Evolutionary conservation across 2,329 filamentous ascomycete genomes (phyloP).

Genomic region (Cladosporium velox): DNA sequence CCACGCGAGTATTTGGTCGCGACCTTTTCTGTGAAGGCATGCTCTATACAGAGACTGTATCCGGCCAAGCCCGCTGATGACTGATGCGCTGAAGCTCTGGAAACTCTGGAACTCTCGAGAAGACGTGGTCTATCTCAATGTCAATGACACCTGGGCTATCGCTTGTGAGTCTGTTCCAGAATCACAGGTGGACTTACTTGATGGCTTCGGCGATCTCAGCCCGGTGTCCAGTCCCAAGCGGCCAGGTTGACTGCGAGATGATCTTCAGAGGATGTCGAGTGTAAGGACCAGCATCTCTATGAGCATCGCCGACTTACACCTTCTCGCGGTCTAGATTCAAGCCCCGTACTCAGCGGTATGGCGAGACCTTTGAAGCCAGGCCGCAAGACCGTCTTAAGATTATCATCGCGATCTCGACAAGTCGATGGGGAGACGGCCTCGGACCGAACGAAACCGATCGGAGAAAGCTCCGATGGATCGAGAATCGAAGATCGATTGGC

Average conservation of each 20-base stretch:
- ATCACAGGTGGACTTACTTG: not conserved
- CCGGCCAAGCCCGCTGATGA: not conserved
- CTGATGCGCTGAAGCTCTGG: not conserved
- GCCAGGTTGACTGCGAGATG: not conserved
- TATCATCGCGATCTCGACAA: not conserved
- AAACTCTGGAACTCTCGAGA: not conserved
- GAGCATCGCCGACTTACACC: not conserved
- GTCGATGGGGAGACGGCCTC: not conserved
- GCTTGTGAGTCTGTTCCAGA: not conserved
- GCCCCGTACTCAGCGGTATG: not conserved
- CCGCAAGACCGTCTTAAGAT: not conserved
- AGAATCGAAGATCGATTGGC: not conserved
- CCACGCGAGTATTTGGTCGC: not conserved
- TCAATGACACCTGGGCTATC: too few species aligned
- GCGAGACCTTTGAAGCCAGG: too few species aligned
- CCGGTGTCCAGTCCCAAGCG: not conserved
- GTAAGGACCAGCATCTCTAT: not conserved
- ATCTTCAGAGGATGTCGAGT: not conserved
- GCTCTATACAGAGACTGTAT: not conserved
- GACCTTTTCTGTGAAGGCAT: not conserved
- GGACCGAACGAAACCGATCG: not conserved
- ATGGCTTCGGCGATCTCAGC: not conserved
- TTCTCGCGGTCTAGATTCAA: not conserved
- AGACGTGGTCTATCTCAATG: not conserved
- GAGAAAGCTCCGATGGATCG: not conserved